A percentile compares a stretch with the other conserved stretches of the same genome.
Evolutionary conservation across 306 rosid genomes (phyloP).

Genomic region (Cucumis melo): DNA sequence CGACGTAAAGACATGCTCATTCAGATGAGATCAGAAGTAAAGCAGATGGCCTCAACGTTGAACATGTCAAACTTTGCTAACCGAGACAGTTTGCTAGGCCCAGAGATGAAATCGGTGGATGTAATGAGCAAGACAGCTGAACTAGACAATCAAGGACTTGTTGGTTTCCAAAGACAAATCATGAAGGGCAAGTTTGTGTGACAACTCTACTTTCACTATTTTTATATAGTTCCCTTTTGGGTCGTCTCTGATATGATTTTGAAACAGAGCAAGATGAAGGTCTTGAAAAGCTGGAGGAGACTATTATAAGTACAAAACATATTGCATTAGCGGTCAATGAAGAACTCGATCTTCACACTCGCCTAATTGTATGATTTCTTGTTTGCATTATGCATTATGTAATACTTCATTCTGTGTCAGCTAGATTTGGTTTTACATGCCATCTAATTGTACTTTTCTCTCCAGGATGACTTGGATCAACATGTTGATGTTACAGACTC

Average conservation of each 20-base stretch:
- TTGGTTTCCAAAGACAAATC: conserved; percentile 25
- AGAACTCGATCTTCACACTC: conserved; percentile 28
- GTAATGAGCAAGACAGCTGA: conserved; percentile 17
- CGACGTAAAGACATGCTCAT: conserved; percentile 21
- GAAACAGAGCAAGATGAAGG: conserved; percentile 33
- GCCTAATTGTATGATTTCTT: conserved; percentile 17
- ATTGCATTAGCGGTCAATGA: conserved; percentile 31
- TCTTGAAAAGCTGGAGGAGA: conserved; percentile 24
- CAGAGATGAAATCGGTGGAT: conserved; percentile 17
- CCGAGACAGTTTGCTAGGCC: conserved; percentile 26
- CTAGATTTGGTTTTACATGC: background rate
- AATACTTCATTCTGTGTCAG: background rate
- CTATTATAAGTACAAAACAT: conserved; percentile 32
- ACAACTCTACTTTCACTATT: background rate
- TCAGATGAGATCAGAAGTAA: conserved; percentile 16
- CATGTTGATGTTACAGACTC: conserved; percentile 27
- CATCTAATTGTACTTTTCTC: background rate
- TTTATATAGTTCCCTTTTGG: background rate
- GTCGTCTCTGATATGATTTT: conserved; percentile 2
- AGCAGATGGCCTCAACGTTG: conserved; percentile 29
- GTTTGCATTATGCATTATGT: background rate
- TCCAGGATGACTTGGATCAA: conserved; percentile 23
- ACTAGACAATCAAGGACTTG: conserved; percentile 27
- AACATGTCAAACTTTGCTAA: conserved; percentile 27
- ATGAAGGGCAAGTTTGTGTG: conserved; percentile 16